Percentiles rank a stretch among this genome's conserved stretches.
phyloP scores from a whole-genome alignment of 2,329 filamentous ascomycete genomes.

The Balansia obtecta region DNA sequence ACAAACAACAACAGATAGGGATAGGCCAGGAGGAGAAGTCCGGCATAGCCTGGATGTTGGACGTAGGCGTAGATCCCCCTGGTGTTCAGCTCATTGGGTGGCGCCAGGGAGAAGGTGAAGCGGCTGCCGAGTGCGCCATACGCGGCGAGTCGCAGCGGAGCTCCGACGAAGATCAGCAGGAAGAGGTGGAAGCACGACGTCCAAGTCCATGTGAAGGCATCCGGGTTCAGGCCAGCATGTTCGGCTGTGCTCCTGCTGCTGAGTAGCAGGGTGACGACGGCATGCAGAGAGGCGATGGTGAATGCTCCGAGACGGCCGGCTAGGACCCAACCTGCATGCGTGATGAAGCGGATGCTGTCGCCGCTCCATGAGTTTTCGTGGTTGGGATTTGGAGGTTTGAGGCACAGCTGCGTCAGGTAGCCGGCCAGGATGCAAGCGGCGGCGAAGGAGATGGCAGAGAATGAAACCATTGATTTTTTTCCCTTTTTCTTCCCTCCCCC shows the following conservation, averaged over 20 bases:
- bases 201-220: slow-evolving; percentile 21
- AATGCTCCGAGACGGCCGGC: not conserved
- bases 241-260: not conserved
- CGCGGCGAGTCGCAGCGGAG: slow-evolving; percentile 22
- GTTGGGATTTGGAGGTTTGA: slow-evolving; percentile 3
- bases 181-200: slow-evolving; percentile 18
- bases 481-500: not conserved
- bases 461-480: slow-evolving; percentile 1
- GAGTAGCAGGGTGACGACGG: not conserved
- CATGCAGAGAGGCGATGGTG: not conserved
- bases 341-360: slow-evolving; percentile 2
- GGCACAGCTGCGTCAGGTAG: not conserved
- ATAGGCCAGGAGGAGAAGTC: slow-evolving; percentile 22
- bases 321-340: not conserved
- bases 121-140: slow-evolving; percentile 34
- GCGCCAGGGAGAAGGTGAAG: slow-evolving; percentile 39
- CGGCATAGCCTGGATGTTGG: slow-evolving; percentile 41
- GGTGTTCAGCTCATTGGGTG: slow-evolving; percentile 33
- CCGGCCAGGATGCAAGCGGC: slow-evolving; percentile 1
- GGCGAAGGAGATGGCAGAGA: slow-evolving; percentile 4
- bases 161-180: slow-evolving; percentile 16
- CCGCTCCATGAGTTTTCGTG: not conserved
- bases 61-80: slow-evolving; percentile 34
- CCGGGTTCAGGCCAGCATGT: slow-evolving; percentile 11
- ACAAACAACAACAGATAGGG: slow-evolving; percentile 20